These are phyloP conservation scores for Tricholoma terreum DNA, from an alignment of 768 basidiomycete species.

Conservation along the genomic window DNA sequence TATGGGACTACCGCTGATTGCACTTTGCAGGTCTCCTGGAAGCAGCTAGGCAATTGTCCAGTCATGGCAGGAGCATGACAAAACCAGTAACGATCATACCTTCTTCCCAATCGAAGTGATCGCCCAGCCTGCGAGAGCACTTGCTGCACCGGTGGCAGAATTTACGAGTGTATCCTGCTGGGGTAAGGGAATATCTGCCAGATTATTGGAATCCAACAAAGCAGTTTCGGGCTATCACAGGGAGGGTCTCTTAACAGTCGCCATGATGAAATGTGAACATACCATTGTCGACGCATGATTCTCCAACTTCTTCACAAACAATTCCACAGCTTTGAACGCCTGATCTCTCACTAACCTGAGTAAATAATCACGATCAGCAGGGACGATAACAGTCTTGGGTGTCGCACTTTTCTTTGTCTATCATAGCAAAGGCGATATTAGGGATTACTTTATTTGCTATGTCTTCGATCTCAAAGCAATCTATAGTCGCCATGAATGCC, in stretches of 20 bases:
- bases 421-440: slow-evolving; percentile 69
- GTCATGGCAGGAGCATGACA: slow-evolving; percentile 2
- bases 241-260: background rate
- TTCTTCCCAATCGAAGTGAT: slow-evolving; percentile 87
- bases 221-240: slow-evolving; percentile 38
- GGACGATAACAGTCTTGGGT: background rate
- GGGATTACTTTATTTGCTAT: slow-evolving; percentile 89
- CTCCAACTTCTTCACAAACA: slow-evolving; percentile 84
- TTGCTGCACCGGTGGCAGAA: slow-evolving; percentile 87
- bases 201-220: slow-evolving; percentile 24
- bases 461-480: slow-evolving; percentile 86
- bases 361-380: background rate
- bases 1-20: slow-evolving; percentile 42
- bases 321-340: slow-evolving; percentile 88
- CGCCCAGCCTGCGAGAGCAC: slow-evolving; percentile 93
- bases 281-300: slow-evolving; percentile 81
- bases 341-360: slow-evolving; percentile 88
- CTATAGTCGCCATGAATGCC: slow-evolving; percentile 93
- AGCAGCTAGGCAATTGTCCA: slow-evolving; percentile 52
- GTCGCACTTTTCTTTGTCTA: slow-evolving; percentile 89
- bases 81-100: slow-evolving; percentile 34
- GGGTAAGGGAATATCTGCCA: slow-evolving; percentile 28
- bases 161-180: slow-evolving; percentile 63
- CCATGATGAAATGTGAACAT: slow-evolving; percentile 11
- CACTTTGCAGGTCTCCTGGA: slow-evolving; percentile 64